Percentiles rank a stretch among this genome's conserved stretches.
Evolutionary conservation across 2,329 filamentous ascomycete genomes (phyloP).

Genomic region (Salinomyces thailandicus): DNA sequence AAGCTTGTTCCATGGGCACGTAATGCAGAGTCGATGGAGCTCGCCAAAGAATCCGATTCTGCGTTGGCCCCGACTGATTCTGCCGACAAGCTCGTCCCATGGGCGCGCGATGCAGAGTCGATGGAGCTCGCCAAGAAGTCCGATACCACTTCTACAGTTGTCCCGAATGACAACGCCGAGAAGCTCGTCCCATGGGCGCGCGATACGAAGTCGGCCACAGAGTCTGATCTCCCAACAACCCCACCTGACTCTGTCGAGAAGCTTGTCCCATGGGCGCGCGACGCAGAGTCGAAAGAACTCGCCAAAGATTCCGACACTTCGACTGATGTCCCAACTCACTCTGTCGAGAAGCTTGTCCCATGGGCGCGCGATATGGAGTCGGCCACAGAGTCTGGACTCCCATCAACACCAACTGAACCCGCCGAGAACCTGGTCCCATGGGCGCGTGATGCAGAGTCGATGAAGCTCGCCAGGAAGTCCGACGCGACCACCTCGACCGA

Average conservation of each 20-base stretch:
- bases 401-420: not conserved
- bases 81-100: not conserved
- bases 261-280: not conserved
- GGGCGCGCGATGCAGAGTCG: not conserved
- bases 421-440: not conserved
- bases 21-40: no score
- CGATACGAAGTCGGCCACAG: no score
- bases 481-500: no score
- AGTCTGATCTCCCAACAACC: not conserved
- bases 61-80: not conserved
- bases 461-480: not conserved
- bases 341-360: not conserved
- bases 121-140: not conserved
- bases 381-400: not conserved
- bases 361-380: no score
- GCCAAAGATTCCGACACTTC: not conserved
- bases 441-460: not conserved
- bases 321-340: no score
- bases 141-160: no score
- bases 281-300: not conserved
- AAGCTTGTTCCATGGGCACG: not conserved
- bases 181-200: not conserved
- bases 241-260: not conserved
- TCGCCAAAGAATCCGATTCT: not conserved
- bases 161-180: no score